A percentile compares a stretch with the other conserved stretches of the same genome.
Conservation (phyloP, 306 rosid genomes). For the Fragaria ananassa region DNA sequence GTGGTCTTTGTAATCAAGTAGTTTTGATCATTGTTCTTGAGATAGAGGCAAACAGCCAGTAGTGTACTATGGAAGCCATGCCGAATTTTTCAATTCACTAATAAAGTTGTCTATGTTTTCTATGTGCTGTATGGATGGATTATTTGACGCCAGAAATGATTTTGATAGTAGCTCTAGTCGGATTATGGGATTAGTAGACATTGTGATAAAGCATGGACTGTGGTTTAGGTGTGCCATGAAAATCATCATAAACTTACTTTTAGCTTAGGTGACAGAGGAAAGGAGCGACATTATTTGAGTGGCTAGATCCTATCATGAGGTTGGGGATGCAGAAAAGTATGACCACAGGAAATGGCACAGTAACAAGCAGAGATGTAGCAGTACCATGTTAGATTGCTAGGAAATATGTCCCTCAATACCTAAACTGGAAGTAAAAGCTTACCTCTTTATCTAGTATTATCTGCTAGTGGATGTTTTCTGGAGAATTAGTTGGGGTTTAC, state of each 20-base stretch:
- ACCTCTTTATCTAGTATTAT: not conserved
- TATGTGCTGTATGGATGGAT: not conserved
- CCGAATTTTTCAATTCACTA: not conserved
- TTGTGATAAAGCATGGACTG: not conserved
- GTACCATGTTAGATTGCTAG: not conserved
- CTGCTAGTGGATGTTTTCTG: not conserved
- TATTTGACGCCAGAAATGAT: not conserved
- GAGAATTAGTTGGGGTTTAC: not conserved
- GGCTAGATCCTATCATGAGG: not conserved
- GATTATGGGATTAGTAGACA: not conserved
- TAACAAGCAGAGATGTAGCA: not conserved
- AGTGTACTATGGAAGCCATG: not conserved
- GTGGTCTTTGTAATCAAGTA: not conserved
- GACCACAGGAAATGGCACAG: not conserved
- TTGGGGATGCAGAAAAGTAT: not conserved
- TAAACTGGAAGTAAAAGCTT: not conserved
- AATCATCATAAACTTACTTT: not conserved
- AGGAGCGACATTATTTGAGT: not conserved
- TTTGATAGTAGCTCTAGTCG: not conserved
- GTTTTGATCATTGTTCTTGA: not conserved
- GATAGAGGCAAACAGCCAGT: not conserved
- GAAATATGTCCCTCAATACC: not conserved
- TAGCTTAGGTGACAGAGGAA: not conserved
- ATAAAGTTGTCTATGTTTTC: not conserved
- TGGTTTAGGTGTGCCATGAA: not conserved